Percentiles rank a stretch among this genome's conserved stretches.
phyloP scores from a whole-genome alignment of 2,329 filamentous ascomycete species.

The Fusarium ambrosium region DNA sequence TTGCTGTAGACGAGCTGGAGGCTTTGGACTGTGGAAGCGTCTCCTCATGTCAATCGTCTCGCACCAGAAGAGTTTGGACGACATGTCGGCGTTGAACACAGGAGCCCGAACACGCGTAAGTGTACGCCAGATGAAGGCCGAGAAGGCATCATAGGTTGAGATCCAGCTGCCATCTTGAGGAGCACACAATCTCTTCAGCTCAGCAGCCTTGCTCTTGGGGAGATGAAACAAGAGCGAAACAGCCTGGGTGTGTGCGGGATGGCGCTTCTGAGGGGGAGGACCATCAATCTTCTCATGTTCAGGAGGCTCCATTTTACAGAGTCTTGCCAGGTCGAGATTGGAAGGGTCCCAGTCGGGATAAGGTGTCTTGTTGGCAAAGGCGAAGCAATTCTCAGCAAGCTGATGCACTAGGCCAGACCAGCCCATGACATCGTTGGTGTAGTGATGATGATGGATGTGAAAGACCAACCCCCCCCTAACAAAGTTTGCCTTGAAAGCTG shows the following conservation, averaged over 20 bases:
- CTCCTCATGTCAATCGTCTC: constrained; percentile 56
- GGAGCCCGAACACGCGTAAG: constrained; percentile 52
- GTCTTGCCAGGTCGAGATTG: constrained; percentile 52
- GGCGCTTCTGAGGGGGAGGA: constrained; percentile 44
- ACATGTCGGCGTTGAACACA: constrained; percentile 50
- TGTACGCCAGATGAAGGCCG: constrained; percentile 58
- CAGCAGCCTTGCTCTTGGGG: constrained; percentile 57
- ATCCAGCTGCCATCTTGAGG: constrained; percentile 56
- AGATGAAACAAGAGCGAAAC: constrained; percentile 57
- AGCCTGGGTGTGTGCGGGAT: constrained; percentile 46
- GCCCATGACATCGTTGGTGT: constrained; percentile 58
- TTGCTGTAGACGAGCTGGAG: constrained; percentile 52
- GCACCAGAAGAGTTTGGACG: constrained; percentile 49
- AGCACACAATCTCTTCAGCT: constrained; percentile 54
- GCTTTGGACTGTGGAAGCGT: constrained; percentile 51
- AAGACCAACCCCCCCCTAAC: constrained; percentile 58
- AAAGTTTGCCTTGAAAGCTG: constrained; percentile 59
- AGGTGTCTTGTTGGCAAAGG: constrained; percentile 46
- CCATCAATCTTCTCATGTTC: constrained; percentile 50
- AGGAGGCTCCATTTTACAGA: constrained; percentile 48
- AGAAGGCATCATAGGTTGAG: constrained; percentile 61
- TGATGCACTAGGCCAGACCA: constrained; percentile 56
- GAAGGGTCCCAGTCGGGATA: constrained; percentile 54
- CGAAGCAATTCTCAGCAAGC: constrained; percentile 59
- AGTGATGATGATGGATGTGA: constrained; percentile 59